phyloP scores from a whole-genome alignment of 495 filamentous ascomycete species.

The Hypoxylon crocopeplum region DNA sequence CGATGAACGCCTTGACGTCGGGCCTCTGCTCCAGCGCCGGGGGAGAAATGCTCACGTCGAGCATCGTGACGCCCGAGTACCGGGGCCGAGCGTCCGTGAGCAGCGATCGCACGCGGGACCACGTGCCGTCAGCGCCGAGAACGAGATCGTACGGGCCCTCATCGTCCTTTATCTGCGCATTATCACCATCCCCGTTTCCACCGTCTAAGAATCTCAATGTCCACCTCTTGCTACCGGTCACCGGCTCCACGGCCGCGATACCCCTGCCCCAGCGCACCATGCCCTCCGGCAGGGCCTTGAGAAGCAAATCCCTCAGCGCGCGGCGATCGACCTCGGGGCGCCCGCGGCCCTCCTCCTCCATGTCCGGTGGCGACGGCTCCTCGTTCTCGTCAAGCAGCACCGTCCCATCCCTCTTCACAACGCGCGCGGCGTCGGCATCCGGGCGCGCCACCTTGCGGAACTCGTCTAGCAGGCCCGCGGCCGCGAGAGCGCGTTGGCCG shows the following conservation, averaged over 20 bases:
- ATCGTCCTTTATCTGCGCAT: neutral
- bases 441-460: slow-evolving; percentile 53
- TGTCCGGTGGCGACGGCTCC: neutral
- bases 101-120: slow-evolving; percentile 58
- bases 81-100: slow-evolving; percentile 56
- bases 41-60: slow-evolving; percentile 46
- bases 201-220: slow-evolving; percentile 45
- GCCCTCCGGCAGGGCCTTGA: slow-evolving; percentile 44
- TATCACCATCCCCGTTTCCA: slow-evolving; percentile 1
- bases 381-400: slow-evolving; percentile 47
- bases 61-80: slow-evolving; percentile 55
- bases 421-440: slow-evolving; percentile 48
- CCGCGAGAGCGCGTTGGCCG: slow-evolving; percentile 60
- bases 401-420: slow-evolving; percentile 50
- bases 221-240: slow-evolving; percentile 31
- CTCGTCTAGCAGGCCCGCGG: slow-evolving; percentile 56
- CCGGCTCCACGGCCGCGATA: slow-evolving; percentile 33
- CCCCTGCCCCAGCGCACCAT: slow-evolving; percentile 56
- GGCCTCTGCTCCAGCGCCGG: slow-evolving; percentile 40
- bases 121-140: slow-evolving; percentile 69
- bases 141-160: slow-evolving; percentile 57
- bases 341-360: slow-evolving; percentile 35
- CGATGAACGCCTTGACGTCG: slow-evolving; percentile 45
- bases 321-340: slow-evolving; percentile 60
- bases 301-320: slow-evolving; percentile 49